Conservation (phyloP, 2,329 filamentous ascomycete species). For the Cladosporium cucumerinum region DNA sequence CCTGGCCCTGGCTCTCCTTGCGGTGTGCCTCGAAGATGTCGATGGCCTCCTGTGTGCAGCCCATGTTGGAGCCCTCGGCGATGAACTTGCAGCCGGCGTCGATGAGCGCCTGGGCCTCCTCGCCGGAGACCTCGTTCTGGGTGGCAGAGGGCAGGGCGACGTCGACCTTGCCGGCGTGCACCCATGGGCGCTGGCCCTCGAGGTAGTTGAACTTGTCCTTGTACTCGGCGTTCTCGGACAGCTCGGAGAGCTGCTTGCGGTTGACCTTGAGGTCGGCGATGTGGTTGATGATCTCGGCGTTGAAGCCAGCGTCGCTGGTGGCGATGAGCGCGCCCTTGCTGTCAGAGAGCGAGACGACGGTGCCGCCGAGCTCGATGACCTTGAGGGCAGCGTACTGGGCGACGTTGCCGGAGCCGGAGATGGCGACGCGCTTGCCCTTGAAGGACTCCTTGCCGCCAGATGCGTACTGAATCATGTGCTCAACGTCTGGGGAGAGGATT, state of each 20-base stretch:
- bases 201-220: constrained; percentile 77
- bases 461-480: constrained; percentile 91
- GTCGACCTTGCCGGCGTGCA: constrained; percentile 83
- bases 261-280: constrained; percentile 85
- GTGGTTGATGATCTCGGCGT: constrained; percentile 70
- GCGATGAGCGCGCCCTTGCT: constrained; percentile 81
- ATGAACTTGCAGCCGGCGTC: constrained; percentile 75
- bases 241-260: constrained; percentile 74
- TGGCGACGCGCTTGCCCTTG: constrained; percentile 86
- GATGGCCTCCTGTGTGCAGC: constrained; percentile 93
- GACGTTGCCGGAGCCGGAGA: constrained; percentile 96
- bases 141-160: constrained; percentile 90
- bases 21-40: constrained; percentile 83
- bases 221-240: constrained; percentile 56
- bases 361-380: constrained; percentile 91
- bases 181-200: constrained; percentile 84
- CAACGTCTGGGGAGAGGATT: constrained; percentile 58
- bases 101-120: constrained; percentile 82
- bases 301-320: constrained; percentile 67
- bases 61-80: constrained; percentile 98
- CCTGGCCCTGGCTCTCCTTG: constrained; percentile 62
- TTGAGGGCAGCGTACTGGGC: constrained; percentile 97
- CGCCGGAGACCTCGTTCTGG: constrained; percentile 93
- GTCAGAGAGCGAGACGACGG: constrained; percentile 89
- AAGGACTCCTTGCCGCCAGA: constrained; percentile 75